Base-by-base conservation (phyloP, 2,329 filamentous ascomycete species). In the Dactylellina drechsleri region DNA sequence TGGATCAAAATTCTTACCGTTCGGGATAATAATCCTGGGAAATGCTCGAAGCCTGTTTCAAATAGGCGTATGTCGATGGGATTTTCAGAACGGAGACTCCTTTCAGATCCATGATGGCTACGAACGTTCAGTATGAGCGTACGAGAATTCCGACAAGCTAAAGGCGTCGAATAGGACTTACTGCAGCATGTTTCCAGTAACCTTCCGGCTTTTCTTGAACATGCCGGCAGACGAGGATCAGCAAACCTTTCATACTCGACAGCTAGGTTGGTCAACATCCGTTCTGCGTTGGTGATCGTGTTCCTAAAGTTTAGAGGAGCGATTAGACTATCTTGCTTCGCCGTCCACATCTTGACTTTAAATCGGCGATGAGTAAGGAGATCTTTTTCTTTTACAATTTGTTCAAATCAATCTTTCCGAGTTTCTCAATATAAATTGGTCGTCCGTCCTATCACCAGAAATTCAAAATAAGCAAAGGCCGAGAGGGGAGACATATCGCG, bases 11-110 rank as follows among this genome's bases (percentile, higher is more conserved):
- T 47, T 4, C 40, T 36, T 68, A 77, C 73, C 95, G 92, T 87
- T 99, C 95, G 6, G 95, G 95, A 85, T 99, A 99, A 88, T 98
- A 96, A 87, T 98, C 97, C 84, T 98, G 95, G 78, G 92, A 96
- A 84, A 99, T 92, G 82, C 85, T 89, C 40, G 92, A 95, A 53
- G 92, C 93, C 82, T 91, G 88, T 80, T 88, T 88, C 79, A 99
- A 88, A 85, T 97, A 98, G 65, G 88, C 87, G 85, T 96, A 97
- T 71, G 97, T 94, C 76, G 91, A 90, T 77, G 89, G 87, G 50
- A 92, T 89, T 83, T 91, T 95, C 82, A 86, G 87, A 79, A 98
- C 84, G 72, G 92, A 92, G 23, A 99, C 93, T 77, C 93, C 93
- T 86, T 97, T 97, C 82, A 97, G 87, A 83, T 99, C 95, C 90